Percentiles rank a stretch among this genome's conserved stretches.
Evolutionary conservation across 2,329 filamentous ascomycete genomes (phyloP).

Genomic region (Penicillium sp.): DNA sequence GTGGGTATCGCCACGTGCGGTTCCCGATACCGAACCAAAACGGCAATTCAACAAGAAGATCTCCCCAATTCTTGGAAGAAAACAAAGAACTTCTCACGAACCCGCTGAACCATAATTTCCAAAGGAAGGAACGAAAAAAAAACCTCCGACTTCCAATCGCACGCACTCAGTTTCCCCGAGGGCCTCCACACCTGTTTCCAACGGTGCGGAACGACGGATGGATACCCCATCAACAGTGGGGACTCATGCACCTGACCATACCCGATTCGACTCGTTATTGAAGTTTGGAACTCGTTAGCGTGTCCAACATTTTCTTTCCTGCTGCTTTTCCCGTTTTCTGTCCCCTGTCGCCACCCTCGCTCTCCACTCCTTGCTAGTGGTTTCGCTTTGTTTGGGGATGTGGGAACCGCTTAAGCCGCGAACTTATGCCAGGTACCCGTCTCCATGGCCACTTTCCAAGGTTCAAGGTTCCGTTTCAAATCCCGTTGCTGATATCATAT

Average conservation of each 20-base stretch:
- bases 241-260: constrained; percentile 2
- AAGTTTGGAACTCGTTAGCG: constrained; percentile 23
- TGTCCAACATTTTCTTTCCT: constrained; percentile 17
- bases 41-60: background rate
- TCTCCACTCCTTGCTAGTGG: background rate
- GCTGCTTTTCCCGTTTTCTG: constrained; percentile 15
- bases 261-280: constrained; percentile 20
- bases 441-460: background rate
- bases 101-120: background rate
- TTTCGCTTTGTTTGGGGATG: background rate
- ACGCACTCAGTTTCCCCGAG: constrained; percentile 5
- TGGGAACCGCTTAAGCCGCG: constrained; percentile 16
- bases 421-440: constrained; percentile 19
- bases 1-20: constrained; percentile 1
- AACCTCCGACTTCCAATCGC: constrained; percentile 7
- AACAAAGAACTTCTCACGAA: background rate
- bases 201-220: constrained; percentile 24
- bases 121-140: constrained; percentile 1
- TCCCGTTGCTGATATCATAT: constrained; percentile 7
- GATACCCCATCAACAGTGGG: constrained; percentile 15
- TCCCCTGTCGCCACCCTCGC: constrained; percentile 6
- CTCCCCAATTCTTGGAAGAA: background rate
- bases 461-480: constrained; percentile 6
- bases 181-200: constrained; percentile 21
- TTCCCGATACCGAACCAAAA: constrained; percentile 2